Percentiles rank a stretch among this genome's conserved stretches.
Conservation (phyloP, 192 early-diverging fungal genomes). For the Allomyces macrogynus region DNA sequence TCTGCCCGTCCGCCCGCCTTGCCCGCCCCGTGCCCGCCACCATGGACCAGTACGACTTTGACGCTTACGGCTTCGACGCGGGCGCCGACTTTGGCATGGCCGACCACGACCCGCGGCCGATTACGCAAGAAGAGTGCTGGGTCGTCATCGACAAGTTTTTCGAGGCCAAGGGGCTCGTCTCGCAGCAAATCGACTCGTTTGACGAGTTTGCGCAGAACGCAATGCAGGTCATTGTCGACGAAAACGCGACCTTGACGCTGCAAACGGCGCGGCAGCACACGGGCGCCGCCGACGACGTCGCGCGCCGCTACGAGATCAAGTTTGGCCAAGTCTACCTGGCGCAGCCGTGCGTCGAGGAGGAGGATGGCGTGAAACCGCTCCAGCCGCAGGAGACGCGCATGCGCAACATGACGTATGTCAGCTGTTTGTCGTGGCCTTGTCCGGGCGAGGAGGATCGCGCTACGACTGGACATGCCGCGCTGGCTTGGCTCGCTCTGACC, state of each 20-base stretch:
- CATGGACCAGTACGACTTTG: too few species aligned
- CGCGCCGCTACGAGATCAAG: conserved; percentile 77
- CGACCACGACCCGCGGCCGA: too few species aligned
- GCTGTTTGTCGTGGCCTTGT: neutral
- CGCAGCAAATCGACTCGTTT: conserved; percentile 95
- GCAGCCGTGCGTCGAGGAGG: conserved; percentile 59
- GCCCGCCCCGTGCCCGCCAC: too few species aligned
- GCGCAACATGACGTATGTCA: conserved; percentile 64
- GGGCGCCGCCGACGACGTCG: conserved; percentile 15
- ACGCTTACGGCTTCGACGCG: too few species aligned
- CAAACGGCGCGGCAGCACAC: conserved; percentile 40
- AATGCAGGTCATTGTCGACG: conserved; percentile 90
- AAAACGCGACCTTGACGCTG: conserved; percentile 64
- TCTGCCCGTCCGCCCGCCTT: too few species aligned
- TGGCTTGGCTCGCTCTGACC: too few species aligned
- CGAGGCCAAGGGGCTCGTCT: conserved; percentile 86
- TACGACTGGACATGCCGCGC: too few species aligned
- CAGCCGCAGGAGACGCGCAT: conserved; percentile 88
- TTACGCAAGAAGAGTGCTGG: conserved; percentile 25
- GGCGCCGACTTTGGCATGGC: too few species aligned
- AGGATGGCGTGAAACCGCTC: conserved; percentile 54
- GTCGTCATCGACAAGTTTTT: conserved; percentile 84
- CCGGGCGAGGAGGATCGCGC: too few species aligned
- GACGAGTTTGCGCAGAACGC: conserved; percentile 94
- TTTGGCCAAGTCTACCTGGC: conserved; percentile 91